A percentile compares a stretch with the other conserved stretches of the same genome.
Evolutionary conservation across 1,284 basidiomycete species (phyloP).

Genomic region (Golubevia pallescens): DNA sequence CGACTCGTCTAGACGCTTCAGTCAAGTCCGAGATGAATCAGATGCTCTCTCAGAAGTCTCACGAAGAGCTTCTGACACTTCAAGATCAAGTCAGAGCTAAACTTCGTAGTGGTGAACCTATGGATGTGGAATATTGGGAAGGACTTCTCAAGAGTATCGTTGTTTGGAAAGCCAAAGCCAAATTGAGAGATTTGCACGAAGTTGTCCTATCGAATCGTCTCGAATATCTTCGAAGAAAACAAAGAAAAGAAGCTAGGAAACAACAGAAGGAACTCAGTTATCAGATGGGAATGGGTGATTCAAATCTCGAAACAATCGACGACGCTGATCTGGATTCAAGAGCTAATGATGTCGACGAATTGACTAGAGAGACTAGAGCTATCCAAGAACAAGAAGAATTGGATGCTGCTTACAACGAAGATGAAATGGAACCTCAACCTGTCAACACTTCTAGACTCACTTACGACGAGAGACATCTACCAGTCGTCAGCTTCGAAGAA

Average conservation of each 20-base stretch:
- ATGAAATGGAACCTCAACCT: constrained; percentile 47
- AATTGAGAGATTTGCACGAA: constrained; percentile 49
- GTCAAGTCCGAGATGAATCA: constrained; percentile 45
- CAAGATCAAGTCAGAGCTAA: constrained; percentile 52
- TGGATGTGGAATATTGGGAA: constrained; percentile 64
- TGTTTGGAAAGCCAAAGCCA: constrained; percentile 53
- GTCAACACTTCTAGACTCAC: constrained; percentile 22
- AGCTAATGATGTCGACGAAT: constrained; percentile 3
- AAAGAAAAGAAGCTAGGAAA: constrained; percentile 41
- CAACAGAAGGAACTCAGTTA: constrained; percentile 36
- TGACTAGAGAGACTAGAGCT: neutral
- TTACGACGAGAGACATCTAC: constrained; percentile 35
- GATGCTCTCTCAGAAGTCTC: constrained; percentile 46
- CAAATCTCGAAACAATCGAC: constrained; percentile 4
- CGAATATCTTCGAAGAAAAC: constrained; percentile 44
- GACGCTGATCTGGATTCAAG: neutral
- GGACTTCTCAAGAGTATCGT: constrained; percentile 47
- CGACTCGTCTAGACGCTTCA: constrained; percentile 33
- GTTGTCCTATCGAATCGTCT: constrained; percentile 47
- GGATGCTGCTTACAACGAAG: constrained; percentile 20
- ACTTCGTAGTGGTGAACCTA: constrained; percentile 47
- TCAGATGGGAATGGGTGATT: constrained; percentile 19
- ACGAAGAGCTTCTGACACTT: constrained; percentile 36
- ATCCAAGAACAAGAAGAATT: constrained; percentile 12
- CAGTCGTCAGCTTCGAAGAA: constrained; percentile 22